phyloP scores from a whole-genome alignment of 2,329 filamentous ascomycete genomes.

The Colletotrichum siamense region DNA sequence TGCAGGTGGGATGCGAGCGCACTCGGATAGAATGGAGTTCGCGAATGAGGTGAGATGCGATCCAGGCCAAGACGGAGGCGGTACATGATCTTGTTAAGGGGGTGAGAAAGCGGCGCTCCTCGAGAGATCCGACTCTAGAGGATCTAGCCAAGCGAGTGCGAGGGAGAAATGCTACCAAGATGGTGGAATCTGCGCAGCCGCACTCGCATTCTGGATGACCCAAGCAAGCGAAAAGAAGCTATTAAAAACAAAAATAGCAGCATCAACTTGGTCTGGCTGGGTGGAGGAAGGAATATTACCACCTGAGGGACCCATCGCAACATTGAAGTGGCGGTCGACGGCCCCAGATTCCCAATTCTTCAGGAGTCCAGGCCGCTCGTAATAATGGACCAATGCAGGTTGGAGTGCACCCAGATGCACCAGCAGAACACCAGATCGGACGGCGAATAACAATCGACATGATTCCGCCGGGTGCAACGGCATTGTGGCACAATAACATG shows the following conservation, averaged over 20 bases:
- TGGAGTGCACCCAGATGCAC: neutral
- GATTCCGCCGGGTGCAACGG: neutral
- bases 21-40: neutral
- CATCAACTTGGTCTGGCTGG: neutral
- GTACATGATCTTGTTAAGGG: neutral
- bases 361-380: conserved; percentile 12
- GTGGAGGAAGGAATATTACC: neutral
- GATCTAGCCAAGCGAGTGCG: neutral
- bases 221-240: neutral
- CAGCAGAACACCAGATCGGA: neutral
- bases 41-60: neutral
- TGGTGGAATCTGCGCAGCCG: neutral
- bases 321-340: neutral
- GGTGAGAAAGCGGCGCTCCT: neutral
- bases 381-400: neutral
- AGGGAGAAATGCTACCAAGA: neutral
- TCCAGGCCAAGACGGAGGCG: neutral
- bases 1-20: neutral
- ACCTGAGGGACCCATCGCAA: neutral
- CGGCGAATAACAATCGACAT: neutral
- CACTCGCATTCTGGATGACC: neutral
- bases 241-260: conserved; percentile 3
- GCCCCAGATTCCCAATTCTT: conserved; percentile 8
- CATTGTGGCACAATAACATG: neutral
- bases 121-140: neutral